Evolutionary conservation across 495 filamentous ascomycete genomes (phyloP), one percentile per base, ranked within the genome.

Genomic region (Talaromyces nanjingensis): DNA sequence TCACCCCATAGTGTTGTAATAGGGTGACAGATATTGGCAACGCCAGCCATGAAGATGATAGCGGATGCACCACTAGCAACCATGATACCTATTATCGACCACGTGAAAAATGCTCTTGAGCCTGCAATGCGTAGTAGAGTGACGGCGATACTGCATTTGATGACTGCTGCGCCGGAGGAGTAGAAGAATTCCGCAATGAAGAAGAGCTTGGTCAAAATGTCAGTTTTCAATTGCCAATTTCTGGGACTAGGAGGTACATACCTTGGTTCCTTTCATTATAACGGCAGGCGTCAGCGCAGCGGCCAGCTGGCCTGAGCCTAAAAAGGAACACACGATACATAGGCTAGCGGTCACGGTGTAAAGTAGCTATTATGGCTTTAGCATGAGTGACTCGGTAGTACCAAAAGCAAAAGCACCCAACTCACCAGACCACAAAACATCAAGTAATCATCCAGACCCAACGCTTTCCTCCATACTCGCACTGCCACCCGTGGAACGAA

Each of bases 131-230:
- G 57, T 3, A 59, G 57, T 14, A 59, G 57, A 34, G 57, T 39
- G 29, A 59, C 57, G 29, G 57, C 57, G 16, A 59, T 59, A 16
- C 57, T 59, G 33, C 57, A 59, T 39, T 59, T 59, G 12, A 59
- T 59, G 16, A 24, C 33, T 39, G 34, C 57, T 34, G 57, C 57
- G 18, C 29, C 27, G 14, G 57, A 59, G 20, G 57, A 4, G 6
- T 59, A 59, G 57, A 59, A 59, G 57, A 59, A 59, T 14, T 59
- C 57, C 9, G 57, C 57, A 37, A 59, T 59, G 31, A 59, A 59
- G 29, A 59, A 59, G 12, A 59, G 57, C 57, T 59, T 59, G 12
- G 6, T 33, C 29, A 59, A 20, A 59, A 12, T 7, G 56, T 34
- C 25, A 34, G 29, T 33, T 33, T 37, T 37, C 33, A 37, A 37